A percentile compares a stretch with the other conserved stretches of the same genome.
These are phyloP conservation scores for Heterobasidion occidentale DNA, from an alignment of 1,284 basidiomycete genomes.

Conservation along the genomic window DNA sequence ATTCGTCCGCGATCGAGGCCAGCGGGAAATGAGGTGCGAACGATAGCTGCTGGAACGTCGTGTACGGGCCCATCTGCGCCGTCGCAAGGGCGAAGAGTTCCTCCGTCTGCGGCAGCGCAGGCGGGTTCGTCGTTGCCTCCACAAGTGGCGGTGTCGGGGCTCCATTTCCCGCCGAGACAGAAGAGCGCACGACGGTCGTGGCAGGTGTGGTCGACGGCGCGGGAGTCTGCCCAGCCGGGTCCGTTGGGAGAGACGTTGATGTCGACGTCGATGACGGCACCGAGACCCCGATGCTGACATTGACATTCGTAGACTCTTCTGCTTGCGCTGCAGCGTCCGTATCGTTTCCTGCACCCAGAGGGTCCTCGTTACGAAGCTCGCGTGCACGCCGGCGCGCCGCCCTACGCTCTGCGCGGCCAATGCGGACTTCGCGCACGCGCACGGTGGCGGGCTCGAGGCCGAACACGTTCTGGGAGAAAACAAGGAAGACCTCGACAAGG, in stretches of 20 bases:
- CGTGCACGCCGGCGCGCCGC: constrained; percentile 72
- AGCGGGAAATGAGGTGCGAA: constrained; percentile 80
- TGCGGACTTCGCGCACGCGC: constrained; percentile 82
- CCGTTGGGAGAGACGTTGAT: neutral
- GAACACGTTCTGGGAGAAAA: constrained; percentile 85
- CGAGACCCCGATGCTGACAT: constrained; percentile 51
- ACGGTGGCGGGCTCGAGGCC: constrained; percentile 85
- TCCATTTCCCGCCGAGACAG: neutral
- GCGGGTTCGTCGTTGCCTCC: neutral
- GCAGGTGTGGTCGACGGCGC: neutral
- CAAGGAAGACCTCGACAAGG: constrained; percentile 80
- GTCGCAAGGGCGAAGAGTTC: constrained; percentile 63
- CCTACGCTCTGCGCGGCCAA: constrained; percentile 76
- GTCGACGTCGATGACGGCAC: constrained; percentile 26
- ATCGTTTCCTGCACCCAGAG: constrained; percentile 25
- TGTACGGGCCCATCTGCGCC: constrained; percentile 71
- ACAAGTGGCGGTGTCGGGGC: neutral
- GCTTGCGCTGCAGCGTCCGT: constrained; percentile 31
- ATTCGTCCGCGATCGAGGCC: constrained; percentile 80
- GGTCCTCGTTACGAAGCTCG: constrained; percentile 44
- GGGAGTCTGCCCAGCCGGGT: constrained; percentile 1
- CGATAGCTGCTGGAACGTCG: constrained; percentile 79
- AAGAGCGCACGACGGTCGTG: neutral
- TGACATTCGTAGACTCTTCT: constrained; percentile 53
- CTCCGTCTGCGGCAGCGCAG: constrained; percentile 27